These are phyloP conservation scores for Magnolia changhungtana DNA, from an alignment of 164 flowering plant genomes.

Conservation along the genomic window DNA sequence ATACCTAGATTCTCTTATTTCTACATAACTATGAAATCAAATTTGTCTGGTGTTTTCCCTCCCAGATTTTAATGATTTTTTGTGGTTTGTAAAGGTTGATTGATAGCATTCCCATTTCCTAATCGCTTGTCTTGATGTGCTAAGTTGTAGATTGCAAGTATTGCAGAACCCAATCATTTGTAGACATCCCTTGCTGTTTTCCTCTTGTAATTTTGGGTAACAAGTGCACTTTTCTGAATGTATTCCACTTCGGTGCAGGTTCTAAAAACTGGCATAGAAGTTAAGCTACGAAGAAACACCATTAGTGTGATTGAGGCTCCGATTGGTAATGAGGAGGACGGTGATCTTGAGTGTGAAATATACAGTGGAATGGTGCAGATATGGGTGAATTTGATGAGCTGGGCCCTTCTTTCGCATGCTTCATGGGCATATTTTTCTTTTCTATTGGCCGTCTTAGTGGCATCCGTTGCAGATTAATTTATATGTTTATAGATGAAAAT, in stretches of 20 bases:
- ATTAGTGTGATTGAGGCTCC: constrained; percentile 89
- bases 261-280: constrained; percentile 91
- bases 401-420: background rate
- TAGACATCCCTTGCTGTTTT: too few species aligned
- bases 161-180: too few species aligned
- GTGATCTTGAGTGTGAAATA: constrained; percentile 71
- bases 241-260: constrained; percentile 39
- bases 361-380: constrained; percentile 68
- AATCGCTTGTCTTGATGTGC: too few species aligned
- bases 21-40: too few species aligned
- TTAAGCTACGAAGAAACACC: constrained; percentile 91
- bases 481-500: background rate
- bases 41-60: too few species aligned
- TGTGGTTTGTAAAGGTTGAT: background rate
- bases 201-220: too few species aligned
- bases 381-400: constrained; percentile 37
- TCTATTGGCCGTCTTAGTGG: background rate
- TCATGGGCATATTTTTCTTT: background rate
- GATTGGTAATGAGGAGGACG: constrained; percentile 83
- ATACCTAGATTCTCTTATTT: too few species aligned
- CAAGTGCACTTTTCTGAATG: background rate
- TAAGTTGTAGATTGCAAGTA: too few species aligned
- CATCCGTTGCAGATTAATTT: background rate
- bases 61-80: background rate
- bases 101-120: background rate